Percentiles rank a stretch among this genome's conserved stretches.
These are phyloP conservation scores for Suhomyces faveliae DNA, from an alignment of 805 yeast genomes.

Conservation along the genomic window DNA sequence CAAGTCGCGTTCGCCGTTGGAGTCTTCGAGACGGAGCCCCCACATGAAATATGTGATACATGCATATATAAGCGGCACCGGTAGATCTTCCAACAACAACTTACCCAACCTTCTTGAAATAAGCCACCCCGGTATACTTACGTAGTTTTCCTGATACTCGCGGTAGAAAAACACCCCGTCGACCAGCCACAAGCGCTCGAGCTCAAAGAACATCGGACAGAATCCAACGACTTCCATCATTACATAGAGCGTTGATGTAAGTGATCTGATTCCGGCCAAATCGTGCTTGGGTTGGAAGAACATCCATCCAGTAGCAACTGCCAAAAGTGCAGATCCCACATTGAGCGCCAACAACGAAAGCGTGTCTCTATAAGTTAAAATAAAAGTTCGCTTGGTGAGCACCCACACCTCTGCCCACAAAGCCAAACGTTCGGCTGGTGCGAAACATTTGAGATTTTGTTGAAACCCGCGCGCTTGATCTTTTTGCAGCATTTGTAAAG, in stretches of 20 bases:
- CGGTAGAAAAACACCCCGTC: conserved; percentile 43
- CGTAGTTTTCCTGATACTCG: conserved; percentile 69
- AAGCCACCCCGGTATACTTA: conserved; percentile 65
- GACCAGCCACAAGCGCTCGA: conserved; percentile 37
- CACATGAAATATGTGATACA: conserved; percentile 72
- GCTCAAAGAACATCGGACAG: conserved; percentile 38
- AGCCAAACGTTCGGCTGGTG: conserved; percentile 22
- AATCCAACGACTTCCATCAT: conserved; percentile 41
- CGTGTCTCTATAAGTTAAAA: conserved; percentile 33
- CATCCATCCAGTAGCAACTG: conserved; percentile 73
- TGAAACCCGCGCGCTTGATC: conserved; percentile 15
- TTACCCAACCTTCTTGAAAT: conserved; percentile 65
- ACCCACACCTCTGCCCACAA: conserved; percentile 28
- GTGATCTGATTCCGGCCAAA: conserved; percentile 64
- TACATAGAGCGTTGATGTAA: conserved; percentile 37
- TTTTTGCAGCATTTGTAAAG: conserved; percentile 7
- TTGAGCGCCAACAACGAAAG: conserved; percentile 34
- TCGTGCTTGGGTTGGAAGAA: conserved; percentile 62
- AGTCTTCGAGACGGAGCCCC: conserved; percentile 51
- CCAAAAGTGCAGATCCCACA: conserved; percentile 47
- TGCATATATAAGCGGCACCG: conserved; percentile 58
- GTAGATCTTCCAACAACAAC: conserved; percentile 65
- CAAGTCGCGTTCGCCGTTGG: conserved; percentile 14
- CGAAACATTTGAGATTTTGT: conserved; percentile 18
- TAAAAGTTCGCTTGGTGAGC: conserved; percentile 35